Base-by-base conservation (phyloP, 1,139 yeast genomes). In the Pichia norvegensis region DNA sequence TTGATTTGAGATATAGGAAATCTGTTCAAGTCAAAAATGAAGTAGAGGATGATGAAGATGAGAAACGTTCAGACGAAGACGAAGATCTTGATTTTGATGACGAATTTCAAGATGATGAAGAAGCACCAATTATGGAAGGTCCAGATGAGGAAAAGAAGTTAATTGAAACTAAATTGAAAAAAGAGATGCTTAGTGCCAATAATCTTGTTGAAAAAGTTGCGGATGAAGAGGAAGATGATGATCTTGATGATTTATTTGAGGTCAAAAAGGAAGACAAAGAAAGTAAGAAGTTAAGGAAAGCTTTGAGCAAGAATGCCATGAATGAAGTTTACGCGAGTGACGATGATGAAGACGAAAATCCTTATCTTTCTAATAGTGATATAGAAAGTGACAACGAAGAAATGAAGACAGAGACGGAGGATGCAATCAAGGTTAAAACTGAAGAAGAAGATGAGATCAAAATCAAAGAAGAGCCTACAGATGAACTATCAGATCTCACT, bases 31-130 rank as follows among this genome's bases (percentile, higher is more conserved):
- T 42, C 4, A 44, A 41, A 13, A 65, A 39, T 61, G 66, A 37
- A 59, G 64, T 27, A 58, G 65, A 79, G 2, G 69, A 67, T 22
- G 71, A 69, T 17, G 76, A 71, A 37, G 81, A 74, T 42, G 68
- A 50, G 4, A 67, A 81, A 52, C 87, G 81, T 55, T 82, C 87
- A 10, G 95, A 87, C 52, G 53, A 50, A 25, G 90, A 85, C 54
- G 97, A 90, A 55, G 97, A 90, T 61, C 68, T 90, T 55, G 98
- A 92, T 67, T 94, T 76, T 59, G 97, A 92, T 55, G 98, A 92
- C 62, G 97, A 90, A 62, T 92, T 92, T 66, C 97, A 95, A 21
- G 98, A 92, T 65, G 98, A 92, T 64, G 98, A 92, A 67, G 98
- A 92, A 64, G 97, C 97, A 1, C 98, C 98, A 27, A 85, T 90